phyloP scores from a whole-genome alignment of 2,329 filamentous ascomycete genomes.

The Exutisphaerella laricina region DNA sequence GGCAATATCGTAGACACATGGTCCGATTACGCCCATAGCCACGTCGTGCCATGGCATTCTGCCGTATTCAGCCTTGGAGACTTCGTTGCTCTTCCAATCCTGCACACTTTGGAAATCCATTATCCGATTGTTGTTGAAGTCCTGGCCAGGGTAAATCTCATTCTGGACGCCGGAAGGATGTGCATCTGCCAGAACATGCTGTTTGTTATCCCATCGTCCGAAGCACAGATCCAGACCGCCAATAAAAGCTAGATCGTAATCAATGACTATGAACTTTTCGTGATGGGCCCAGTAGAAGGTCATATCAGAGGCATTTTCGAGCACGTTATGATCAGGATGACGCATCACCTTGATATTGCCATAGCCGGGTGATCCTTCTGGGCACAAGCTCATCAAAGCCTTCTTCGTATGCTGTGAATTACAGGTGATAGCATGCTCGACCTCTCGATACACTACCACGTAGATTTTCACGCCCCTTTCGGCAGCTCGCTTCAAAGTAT shows the following conservation, averaged over 20 bases:
- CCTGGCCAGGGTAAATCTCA: slow-evolving; percentile 90
- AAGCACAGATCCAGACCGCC: slow-evolving; percentile 94
- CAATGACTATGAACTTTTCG: slow-evolving; percentile 94
- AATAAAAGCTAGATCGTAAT: slow-evolving; percentile 86
- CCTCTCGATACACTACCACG: slow-evolving; percentile 86
- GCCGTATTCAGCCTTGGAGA: slow-evolving; percentile 84
- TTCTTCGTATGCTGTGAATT: slow-evolving; percentile 93
- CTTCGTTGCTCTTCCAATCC: slow-evolving; percentile 89
- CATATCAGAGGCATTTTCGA: slow-evolving; percentile 92
- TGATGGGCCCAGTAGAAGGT: slow-evolving; percentile 98
- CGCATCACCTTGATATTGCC: slow-evolving; percentile 86
- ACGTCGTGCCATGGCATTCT: slow-evolving; percentile 99
- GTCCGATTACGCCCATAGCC: slow-evolving; percentile 82
- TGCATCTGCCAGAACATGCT: slow-evolving; percentile 79
- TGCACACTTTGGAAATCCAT: slow-evolving; percentile 90
- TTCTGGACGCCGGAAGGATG: slow-evolving; percentile 76
- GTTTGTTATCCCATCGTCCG: slow-evolving; percentile 83
- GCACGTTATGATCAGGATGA: slow-evolving; percentile 90
- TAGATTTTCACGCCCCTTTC: slow-evolving; percentile 94
- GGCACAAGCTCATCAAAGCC: slow-evolving; percentile 71
- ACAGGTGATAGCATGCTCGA: slow-evolving; percentile 62
- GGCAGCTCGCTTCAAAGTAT: slow-evolving; percentile 78
- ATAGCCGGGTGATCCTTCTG: slow-evolving; percentile 71
- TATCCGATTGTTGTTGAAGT: slow-evolving; percentile 96
- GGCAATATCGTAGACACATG: slow-evolving; percentile 86